Evolutionary conservation across 257 asterid species (phyloP), one percentile per base, ranked within the genome.

Genomic region (Craterostigma plantagineum): DNA sequence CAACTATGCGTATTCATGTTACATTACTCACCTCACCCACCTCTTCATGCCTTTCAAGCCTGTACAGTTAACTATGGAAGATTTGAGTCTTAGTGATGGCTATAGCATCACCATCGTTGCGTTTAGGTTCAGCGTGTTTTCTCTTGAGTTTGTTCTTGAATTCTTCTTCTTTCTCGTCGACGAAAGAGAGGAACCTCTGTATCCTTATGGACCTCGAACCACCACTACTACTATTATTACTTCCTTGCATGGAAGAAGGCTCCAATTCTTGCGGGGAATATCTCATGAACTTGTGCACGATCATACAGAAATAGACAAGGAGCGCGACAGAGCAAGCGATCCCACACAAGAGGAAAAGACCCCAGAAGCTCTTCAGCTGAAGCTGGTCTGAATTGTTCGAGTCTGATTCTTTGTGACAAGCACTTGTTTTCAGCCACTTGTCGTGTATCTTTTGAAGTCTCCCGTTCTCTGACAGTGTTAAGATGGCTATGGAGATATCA

Each of bases 401-500:
- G 44, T 72, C 72, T n/a, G 63, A 73, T 48, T 68, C 57, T 9
- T 67, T 46, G 45, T 71, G 53, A 59, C 77, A 73, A 8, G 43
- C 35, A 45, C 13, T 51, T 11, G 45, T 47, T 17, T 42, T 51
- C 48, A 79, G 72, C 95, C 95, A 83, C 54, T 54, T 67, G 49
- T 71, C 42, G 14, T 63, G 81, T 60, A 83, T 67, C 70, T 67
- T 62, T 49, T 76, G 68, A 30, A 83, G 80, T 34, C 65, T 43
- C 8, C 90, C 90, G 27, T 36, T 68, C 63, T 82, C 94, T 0
- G 94, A 64, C 39, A 82, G 62, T 15, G 74, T 59, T 38, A 78
- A 50, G 6, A 78, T 70, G 39, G 94, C 79, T 13, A 90, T 78
- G 7, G 94, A 78, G 70, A 82, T 61, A 70, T 82, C 92, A 23